Base-by-base conservation (phyloP, 2,329 filamentous ascomycete species). In the Neonectria neomacrospora region DNA sequence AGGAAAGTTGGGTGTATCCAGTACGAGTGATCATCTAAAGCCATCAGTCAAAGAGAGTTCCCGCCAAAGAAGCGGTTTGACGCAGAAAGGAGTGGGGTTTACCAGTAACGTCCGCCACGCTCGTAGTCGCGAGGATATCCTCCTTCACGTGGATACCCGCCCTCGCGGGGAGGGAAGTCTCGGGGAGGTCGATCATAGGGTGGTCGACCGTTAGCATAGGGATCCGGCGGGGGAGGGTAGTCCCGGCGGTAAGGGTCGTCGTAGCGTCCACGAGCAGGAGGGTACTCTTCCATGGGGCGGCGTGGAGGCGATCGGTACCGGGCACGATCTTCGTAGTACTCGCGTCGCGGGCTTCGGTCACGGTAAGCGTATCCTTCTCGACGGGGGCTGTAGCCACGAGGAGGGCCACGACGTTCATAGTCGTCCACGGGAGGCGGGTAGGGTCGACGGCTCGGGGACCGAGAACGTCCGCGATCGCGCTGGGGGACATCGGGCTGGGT, bases 281-380 rank as follows among this genome's bases (percentile, higher is more conserved):
- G 81, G 64, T 97, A 96, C 74, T 97, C 94, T 65, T 94, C 91
- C 67, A 91, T 84, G 47, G 91, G 90, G 22, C 91, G 90, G 69
- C 91, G 90, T 47, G 91, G 91, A 65, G 93, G 93, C 60, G 92
- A 93, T 61, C 93, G 90, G 74, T 94, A 94, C 53, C 90, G 88
- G 72, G 91, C 89, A 75, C 91, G 89, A 67, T 95, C 92, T 50
- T 93, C 90, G 80, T 97, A 97, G 80, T 97, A 97, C 64, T 95
- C 91, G 71, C 93, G 90, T 64, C 91, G 90, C 61, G 91, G 91
- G 74, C 93, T 95, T 73, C 94, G 90, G 75, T 96, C 93, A 76
- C 95, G 94, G 80, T 97, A 97, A 68, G 91, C 90, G 65, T 91
- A 90, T 53, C 79, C 83, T 16, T 83, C 84, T 20, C 91, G 89